Conservation (phyloP, 73 alveolate species). For the Breviolum minutum region DNA sequence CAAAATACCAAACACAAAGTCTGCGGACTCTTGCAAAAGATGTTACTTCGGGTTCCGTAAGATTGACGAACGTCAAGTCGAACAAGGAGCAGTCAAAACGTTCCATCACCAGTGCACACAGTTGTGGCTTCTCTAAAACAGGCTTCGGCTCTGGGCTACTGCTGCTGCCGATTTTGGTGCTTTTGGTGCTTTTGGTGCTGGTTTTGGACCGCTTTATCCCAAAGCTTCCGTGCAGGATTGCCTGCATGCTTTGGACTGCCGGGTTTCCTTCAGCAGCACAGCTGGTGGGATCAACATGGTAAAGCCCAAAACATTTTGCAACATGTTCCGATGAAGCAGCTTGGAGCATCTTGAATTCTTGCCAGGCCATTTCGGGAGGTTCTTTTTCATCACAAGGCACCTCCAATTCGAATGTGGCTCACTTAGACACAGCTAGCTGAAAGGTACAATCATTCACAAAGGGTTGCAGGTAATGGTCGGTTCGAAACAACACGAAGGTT, state of each 20-base stretch:
- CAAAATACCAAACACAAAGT: not conserved
- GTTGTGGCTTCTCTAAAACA: not conserved
- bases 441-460: too few relatives aligned
- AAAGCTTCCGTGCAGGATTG: not conserved
- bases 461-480: too few relatives aligned
- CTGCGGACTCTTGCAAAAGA: not conserved
- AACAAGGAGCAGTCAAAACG: conserved; percentile 13
- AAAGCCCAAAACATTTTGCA: not conserved
- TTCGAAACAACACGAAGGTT: too few relatives aligned
- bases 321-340: conserved; percentile 23
- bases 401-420: not conserved
- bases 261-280: not conserved
- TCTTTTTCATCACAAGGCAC: not conserved
- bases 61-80: not conserved
- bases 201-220: not conserved
- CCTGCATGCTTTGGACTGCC: not conserved
- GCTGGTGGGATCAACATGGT: not conserved
- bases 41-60: conserved; percentile 11
- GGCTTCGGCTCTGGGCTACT: not conserved
- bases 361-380: conserved; percentile 14
- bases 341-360: conserved; percentile 6
- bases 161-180: not conserved
- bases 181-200: not conserved
- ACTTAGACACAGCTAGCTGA: too few relatives aligned
- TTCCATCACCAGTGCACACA: conserved; percentile 44